Evolutionary conservation across 2,329 filamentous ascomycete genomes (phyloP).

Genomic region (Thielaviopsis musarum): DNA sequence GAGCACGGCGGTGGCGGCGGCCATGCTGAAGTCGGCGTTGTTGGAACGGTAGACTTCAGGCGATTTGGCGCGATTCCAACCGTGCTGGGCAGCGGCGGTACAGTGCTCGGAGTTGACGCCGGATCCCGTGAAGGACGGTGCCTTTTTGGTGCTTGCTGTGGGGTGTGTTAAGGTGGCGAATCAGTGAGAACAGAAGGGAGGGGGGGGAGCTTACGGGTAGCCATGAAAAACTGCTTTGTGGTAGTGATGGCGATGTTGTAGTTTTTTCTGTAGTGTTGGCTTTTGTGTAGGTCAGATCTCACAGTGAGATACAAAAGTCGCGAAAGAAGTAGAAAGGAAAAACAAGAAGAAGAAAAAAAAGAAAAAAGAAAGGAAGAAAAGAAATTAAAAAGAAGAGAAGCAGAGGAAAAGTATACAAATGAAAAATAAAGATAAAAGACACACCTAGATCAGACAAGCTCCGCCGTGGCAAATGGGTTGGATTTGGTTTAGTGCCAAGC

Average conservation of each 20-base stretch:
- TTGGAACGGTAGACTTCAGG: constrained; percentile 33
- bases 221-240: background rate
- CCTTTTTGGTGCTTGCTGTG: background rate
- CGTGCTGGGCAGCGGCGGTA: constrained; percentile 53
- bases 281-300: background rate
- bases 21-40: constrained; percentile 32
- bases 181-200: background rate
- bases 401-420: background rate
- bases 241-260: too few relatives aligned
- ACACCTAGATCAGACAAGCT: background rate
- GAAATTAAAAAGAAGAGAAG: background rate
- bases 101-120: constrained; percentile 5
- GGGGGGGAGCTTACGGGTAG: background rate
- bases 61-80: constrained; percentile 45
- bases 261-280: background rate
- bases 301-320: background rate
- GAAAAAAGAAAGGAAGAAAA: background rate
- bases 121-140: background rate
- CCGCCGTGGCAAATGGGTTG: background rate
- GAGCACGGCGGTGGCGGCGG: constrained; percentile 18
- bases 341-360: background rate
- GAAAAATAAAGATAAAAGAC: background rate
- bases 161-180: too few relatives aligned
- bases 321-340: background rate
- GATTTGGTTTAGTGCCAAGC: background rate